Base-by-base conservation (phyloP, 371 early-diverging fungal species). In the Rozella allomycis region DNA sequence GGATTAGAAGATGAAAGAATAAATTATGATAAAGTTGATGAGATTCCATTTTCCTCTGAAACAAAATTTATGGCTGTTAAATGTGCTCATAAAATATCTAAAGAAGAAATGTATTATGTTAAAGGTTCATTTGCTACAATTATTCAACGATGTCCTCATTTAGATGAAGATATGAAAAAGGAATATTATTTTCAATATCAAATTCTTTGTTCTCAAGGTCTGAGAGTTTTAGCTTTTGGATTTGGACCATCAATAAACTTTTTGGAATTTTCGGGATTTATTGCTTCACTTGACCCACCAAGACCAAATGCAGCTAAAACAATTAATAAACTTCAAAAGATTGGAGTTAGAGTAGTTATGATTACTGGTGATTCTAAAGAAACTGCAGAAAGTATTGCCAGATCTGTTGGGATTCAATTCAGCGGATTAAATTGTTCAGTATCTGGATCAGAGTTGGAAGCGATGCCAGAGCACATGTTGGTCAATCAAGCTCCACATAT, bases 11-110 rank as follows among this genome's bases (percentile, higher is more conserved):
- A 56, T 26, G 17, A 31, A 23, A 54, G 54, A 7, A 23, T 30
- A 1, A 45, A 66, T n/a, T 55, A 77, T 3, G 54, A 54, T 3
- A 39, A 46, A 5, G 38, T 47, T 22, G 44, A 54, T 4, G 5
- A 4, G 21, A 12, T 22, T 28, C 81, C 82, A 2, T 87, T 87
- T 51, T 69, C 68, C 14, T 78, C 79, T 8, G 74, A 74, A 19
- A 62, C 70, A 17, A 87, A 90, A 55, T 60, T 74, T 27, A 87
- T 86, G 86, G 57, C 74, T n/a, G n/a, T 9, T 25, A n/a, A n/a
- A n/a, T n/a, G n/a, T n/a, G n/a, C n/a, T n/a, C n/a, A n/a, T n/a
- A n/a, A n/a, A n/a, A n/a, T n/a, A n/a, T n/a, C n/a, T n/a, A n/a
- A n/a, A n/a, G n/a, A n/a, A n/a, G n/a, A n/a, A n/a, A n/a, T n/a